Percentiles rank a stretch among this genome's conserved stretches.
Evolutionary conservation across 768 basidiomycete genomes (phyloP).

Genomic region (Phaeotremella skinneri): DNA sequence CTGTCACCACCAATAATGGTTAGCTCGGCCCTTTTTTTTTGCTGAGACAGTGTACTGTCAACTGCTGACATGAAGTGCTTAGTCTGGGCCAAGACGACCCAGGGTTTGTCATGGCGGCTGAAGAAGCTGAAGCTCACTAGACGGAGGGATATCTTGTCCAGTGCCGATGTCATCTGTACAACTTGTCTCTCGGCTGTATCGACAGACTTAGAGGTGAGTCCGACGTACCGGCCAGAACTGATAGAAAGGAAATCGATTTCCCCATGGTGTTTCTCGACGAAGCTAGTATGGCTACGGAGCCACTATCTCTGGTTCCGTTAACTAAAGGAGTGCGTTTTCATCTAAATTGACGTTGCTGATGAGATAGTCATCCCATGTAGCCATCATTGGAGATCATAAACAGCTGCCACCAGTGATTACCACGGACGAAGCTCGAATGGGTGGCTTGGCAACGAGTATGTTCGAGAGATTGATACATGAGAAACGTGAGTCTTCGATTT

Average conservation of each 20-base stretch:
- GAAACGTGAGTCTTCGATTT: constrained; percentile 59
- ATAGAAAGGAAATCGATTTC: constrained; percentile 62
- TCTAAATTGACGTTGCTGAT: not conserved
- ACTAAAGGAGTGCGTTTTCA: constrained; percentile 81
- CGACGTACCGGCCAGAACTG: not conserved
- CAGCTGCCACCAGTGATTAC: constrained; percentile 86
- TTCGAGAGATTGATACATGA: constrained; percentile 88
- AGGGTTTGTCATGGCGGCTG: not conserved
- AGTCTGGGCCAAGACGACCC: not conserved
- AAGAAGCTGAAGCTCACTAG: not conserved
- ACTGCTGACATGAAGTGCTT: not conserved
- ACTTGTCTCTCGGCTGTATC: constrained; percentile 80
- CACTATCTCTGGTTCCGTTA: constrained; percentile 81
- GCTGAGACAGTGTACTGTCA: too few species aligned
- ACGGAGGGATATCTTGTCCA: not conserved
- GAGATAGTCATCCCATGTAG: constrained; percentile 69
- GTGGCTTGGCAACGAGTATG: constrained; percentile 73
- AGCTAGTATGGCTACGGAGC: constrained; percentile 94
- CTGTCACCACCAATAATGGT: constrained; percentile 50
- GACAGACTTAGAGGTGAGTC: constrained; percentile 59
- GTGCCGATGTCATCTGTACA: constrained; percentile 59
- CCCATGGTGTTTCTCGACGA: constrained; percentile 92
- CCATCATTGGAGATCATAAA: constrained; percentile 95
- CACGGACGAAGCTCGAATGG: constrained; percentile 68
- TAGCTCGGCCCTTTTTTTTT: too few species aligned